Conservation (phyloP, 2,329 filamentous ascomycete genomes). For the Stromatinia cepivora region DNA sequence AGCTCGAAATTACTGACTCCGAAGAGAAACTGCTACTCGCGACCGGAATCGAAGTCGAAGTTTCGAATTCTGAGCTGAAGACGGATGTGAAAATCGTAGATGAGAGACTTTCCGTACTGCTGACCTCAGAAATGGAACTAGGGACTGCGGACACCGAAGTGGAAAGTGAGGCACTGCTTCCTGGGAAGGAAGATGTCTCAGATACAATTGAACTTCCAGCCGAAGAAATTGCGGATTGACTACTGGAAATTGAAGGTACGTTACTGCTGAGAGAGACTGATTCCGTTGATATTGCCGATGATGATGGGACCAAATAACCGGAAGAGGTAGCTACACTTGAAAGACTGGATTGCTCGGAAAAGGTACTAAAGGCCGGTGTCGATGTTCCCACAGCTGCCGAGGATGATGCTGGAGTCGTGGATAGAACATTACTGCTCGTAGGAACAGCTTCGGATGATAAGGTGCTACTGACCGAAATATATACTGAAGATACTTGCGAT, state of each 20-base stretch:
- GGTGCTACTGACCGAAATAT: slow-evolving; percentile 7
- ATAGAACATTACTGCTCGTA: not conserved
- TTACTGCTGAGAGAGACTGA: not conserved
- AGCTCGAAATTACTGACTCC: not conserved
- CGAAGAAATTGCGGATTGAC: not conserved
- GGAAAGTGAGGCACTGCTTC: slow-evolving; percentile 2
- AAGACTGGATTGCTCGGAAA: not conserved
- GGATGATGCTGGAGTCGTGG: not conserved
- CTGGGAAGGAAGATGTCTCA: not conserved
- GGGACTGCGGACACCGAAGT: not conserved
- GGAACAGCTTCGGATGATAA: not conserved
- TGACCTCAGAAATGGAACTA: not conserved
- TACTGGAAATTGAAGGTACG: not conserved
- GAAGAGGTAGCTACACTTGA: slow-evolving; percentile 1
- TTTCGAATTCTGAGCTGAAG: not conserved
- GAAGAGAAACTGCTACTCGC: not conserved
- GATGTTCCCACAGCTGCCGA: not conserved
- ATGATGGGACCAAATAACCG: not conserved
- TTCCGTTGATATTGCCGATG: not conserved
- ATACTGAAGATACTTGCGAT: not conserved
- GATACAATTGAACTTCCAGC: not conserved
- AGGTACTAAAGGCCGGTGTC: not conserved
- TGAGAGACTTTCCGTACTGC: not conserved
- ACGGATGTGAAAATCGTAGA: not conserved
- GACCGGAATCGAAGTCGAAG: not conserved